Evolutionary conservation across 768 basidiomycete species (phyloP).

Genomic region (Cystobasidium onofrii): DNA sequence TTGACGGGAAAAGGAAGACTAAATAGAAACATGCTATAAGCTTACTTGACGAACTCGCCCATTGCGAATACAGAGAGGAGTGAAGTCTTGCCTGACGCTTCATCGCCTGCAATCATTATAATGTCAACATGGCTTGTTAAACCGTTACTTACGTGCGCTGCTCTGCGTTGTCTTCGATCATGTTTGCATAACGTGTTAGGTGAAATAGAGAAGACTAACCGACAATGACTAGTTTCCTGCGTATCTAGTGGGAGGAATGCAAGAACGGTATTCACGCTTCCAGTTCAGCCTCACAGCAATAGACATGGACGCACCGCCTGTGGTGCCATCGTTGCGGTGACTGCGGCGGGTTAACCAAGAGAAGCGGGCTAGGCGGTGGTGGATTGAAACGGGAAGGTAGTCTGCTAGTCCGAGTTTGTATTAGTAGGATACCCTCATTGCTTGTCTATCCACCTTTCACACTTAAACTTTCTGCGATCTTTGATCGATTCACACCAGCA

Average conservation of each 20-base stretch:
- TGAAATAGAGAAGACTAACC: conserved; percentile 12
- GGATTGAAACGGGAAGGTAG: no score
- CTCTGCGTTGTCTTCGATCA: not conserved
- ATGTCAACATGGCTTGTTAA: no score
- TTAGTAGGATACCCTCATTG: no score
- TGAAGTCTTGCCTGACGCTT: conserved; percentile 95
- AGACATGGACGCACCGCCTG: not conserved
- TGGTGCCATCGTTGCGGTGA: not conserved
- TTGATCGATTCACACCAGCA: no score
- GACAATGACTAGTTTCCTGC: conserved; percentile 35
- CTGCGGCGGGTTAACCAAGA: no score
- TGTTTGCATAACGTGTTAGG: not conserved
- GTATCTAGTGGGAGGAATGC: conserved; percentile 18
- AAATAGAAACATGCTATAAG: not conserved
- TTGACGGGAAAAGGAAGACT: not conserved
- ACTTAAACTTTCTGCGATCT: no score
- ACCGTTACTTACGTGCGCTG: no score
- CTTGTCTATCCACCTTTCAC: no score
- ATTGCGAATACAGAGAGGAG: conserved; percentile 82
- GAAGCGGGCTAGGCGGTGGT: no score
- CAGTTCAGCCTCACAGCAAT: not conserved
- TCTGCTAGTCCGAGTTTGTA: no score
- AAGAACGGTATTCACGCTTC: no score
- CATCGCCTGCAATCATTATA: conserved; percentile 59
- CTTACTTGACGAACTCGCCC: conserved; percentile 73